phyloP scores from a whole-genome alignment of 2,329 filamentous ascomycete species.

The Colletotrichum sp. region DNA sequence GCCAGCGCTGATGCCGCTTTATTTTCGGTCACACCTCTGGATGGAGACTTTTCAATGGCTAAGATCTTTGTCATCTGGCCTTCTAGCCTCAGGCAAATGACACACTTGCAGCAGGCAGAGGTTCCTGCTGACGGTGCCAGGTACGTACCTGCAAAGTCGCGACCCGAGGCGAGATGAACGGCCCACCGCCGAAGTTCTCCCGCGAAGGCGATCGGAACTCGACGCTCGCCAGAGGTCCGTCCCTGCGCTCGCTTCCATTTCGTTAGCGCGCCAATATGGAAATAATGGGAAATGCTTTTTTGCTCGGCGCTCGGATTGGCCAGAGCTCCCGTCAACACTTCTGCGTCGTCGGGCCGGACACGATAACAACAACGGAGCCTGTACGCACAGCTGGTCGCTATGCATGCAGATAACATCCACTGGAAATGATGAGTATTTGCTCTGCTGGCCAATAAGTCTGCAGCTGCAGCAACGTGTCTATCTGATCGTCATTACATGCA shows the following conservation, averaged over 20 bases:
- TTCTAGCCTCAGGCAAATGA: neutral
- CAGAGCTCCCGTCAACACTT: neutral
- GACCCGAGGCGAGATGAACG: slow-evolving; percentile 5
- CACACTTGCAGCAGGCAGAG: neutral
- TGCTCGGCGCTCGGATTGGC: neutral
- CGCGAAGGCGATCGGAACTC: neutral
- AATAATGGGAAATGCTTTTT: slow-evolving; percentile 7
- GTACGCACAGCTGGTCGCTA: neutral
- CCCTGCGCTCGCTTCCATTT: neutral
- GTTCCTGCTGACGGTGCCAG: neutral
- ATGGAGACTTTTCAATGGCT: neutral
- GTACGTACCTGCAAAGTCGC: neutral
- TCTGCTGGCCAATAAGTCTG: neutral
- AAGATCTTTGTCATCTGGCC: neutral
- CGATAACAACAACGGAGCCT: neutral
- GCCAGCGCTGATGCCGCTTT: neutral
- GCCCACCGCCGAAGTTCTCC: slow-evolving; percentile 3
- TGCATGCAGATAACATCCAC: neutral
- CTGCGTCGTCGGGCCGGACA: neutral
- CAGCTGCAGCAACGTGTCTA: neutral
- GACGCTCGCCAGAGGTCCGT: neutral
- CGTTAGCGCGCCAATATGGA: neutral
- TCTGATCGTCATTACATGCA: neutral
- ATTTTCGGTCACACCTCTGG: neutral
- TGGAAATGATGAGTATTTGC: neutral